Evolutionary conservation across 495 filamentous ascomycete genomes (phyloP).

Genomic region (Lophium mytilinum): DNA sequence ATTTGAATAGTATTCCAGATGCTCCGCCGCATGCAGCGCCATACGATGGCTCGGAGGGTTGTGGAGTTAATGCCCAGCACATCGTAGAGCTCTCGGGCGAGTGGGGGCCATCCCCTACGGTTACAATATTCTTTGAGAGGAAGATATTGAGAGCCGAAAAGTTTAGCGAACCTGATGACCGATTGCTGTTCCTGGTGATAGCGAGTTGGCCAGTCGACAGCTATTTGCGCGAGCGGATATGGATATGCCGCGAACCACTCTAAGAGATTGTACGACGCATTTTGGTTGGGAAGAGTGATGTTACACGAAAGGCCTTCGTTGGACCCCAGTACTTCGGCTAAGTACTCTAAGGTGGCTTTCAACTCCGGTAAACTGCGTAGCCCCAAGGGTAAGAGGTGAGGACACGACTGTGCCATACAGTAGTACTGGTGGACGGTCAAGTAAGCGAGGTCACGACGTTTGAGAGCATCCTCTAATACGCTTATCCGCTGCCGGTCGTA

Average conservation of each 20-base stretch:
- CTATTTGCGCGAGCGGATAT: conserved; percentile 1
- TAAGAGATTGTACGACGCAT: conserved; percentile 6
- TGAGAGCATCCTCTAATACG: conserved; percentile 10
- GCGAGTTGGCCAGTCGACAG: conserved; percentile 1
- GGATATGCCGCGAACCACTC: conserved; percentile 25
- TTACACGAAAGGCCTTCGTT: conserved; percentile 8
- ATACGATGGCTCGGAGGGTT: conserved; percentile 20
- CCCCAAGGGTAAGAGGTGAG: neutral
- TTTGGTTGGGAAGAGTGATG: conserved; percentile 14
- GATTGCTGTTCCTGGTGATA: conserved; percentile 1
- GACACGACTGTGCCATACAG: conserved; percentile 6
- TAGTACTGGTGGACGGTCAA: conserved; percentile 20
- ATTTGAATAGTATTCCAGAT: conserved; percentile 5
- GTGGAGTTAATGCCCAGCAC: conserved; percentile 12
- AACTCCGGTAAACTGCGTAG: conserved; percentile 9
- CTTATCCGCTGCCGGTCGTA: conserved; percentile 4
- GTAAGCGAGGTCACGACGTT: conserved; percentile 11
- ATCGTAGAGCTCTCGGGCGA: conserved; percentile 12
- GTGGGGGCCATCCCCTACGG: conserved; percentile 8
- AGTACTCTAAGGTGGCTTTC: neutral
- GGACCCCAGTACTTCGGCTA: conserved; percentile 6
- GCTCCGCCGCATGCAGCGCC: conserved; percentile 12
- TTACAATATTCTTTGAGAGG: neutral
- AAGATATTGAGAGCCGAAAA: neutral
- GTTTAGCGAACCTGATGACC: conserved; percentile 3